Conservation (phyloP, 192 early-diverging fungal species). For the Hyaloraphidium curvatum region DNA sequence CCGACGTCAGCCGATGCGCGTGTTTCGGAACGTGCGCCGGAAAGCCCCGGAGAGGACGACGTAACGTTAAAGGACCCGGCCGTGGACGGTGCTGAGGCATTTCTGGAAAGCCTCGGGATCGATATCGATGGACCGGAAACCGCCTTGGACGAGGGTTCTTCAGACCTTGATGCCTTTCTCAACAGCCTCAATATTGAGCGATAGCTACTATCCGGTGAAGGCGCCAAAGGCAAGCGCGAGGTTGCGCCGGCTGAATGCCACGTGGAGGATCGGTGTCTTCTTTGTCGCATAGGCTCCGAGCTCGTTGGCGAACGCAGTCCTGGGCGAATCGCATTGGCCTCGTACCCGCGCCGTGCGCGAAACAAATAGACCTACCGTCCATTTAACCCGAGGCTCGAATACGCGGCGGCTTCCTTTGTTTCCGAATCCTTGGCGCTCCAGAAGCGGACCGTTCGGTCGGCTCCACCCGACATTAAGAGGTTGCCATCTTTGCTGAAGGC, state of each 20-base stretch:
- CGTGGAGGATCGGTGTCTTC: constrained; percentile 68
- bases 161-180: too few species aligned
- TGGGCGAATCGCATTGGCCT: constrained; percentile 17
- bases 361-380: constrained; percentile 9
- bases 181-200: too few species aligned
- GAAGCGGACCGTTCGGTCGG: constrained; percentile 72
- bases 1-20: too few species aligned
- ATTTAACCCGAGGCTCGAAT: constrained; percentile 9
- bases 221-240: constrained; percentile 69
- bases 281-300: constrained; percentile 72
- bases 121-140: too few species aligned
- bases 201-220: too few species aligned
- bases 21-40: too few species aligned
- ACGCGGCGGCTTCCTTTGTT: constrained; percentile 7
- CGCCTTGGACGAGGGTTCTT: too few species aligned
- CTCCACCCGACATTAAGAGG: constrained; percentile 62
- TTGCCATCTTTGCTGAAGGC: constrained; percentile 65
- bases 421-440: constrained; percentile 66
- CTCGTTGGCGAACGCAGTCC: constrained; percentile 38
- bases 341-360: constrained; percentile 23
- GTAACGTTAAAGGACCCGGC: too few species aligned
- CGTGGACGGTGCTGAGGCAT: too few species aligned
- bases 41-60: too few species aligned
- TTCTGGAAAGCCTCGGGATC: too few species aligned
- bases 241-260: constrained; percentile 71